Evolutionary conservation across 805 yeast genomes (phyloP), one percentile per base, ranked within the genome.

Genomic region (Saccharomycopsis sp.): DNA sequence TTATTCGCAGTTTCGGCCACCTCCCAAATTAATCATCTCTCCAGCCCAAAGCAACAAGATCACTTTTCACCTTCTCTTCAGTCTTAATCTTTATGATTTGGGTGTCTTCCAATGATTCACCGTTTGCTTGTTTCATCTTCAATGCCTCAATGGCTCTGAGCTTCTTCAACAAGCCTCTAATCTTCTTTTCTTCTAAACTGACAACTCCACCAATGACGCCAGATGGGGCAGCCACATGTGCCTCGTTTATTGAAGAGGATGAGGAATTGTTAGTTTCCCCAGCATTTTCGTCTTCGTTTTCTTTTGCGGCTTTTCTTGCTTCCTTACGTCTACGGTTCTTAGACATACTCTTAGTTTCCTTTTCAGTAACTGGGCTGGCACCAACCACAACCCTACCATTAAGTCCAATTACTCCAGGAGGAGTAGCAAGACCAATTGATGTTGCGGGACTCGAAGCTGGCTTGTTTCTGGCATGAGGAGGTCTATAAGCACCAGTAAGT

Each of bases 111-210:
- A 94, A 80, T 62, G 84, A 78, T 63, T 91, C 97, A 54, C 93
- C 96, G 58, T 75, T 77, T 7, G 86, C 87, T 73, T 89, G 91
- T 70, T 93, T 89, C 77, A 82, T 81, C 73, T 92, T 92, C 67
- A 94, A 80, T 56, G 84, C 84, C 72, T 92, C 96, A 66, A 94
- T 94, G n/a, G 99, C 97, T 68, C 98, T 82, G 63, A 93, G 80
- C 74, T 94, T 94, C 76, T 94, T 94, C 72, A 92, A 79, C 70
- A 94, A 78, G 35, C 94, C 84, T 70, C 99, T 82, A 63, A 90
- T 85, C 73, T 92, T 91, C 79, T 92, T 94, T 66, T 93, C 98
- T 72, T 93, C 97, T 47, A 89, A 78, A 9, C 89, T 82, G 42
- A 76, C 77, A 23, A 82, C 82, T 50, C 87, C 89, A 24, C 87